Base-by-base conservation (phyloP, 2,329 filamentous ascomycete species). In the Arthrobotrys sinensis region DNA sequence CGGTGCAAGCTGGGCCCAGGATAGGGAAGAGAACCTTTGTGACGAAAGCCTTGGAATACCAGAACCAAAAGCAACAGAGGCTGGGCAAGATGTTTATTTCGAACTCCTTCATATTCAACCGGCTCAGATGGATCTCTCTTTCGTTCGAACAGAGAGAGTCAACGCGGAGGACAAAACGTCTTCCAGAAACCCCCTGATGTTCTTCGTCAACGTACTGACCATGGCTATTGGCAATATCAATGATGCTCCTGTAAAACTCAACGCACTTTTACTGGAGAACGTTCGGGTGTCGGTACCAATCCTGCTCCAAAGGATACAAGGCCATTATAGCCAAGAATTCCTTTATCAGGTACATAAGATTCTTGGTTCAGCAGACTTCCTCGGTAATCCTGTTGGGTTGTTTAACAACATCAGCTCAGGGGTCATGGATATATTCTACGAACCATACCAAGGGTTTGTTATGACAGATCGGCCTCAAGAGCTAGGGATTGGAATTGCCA, bases 221-320 rank as follows among this genome's bases (percentile, higher is more conserved):
- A 99, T 99, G 96, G 97, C 96, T 12, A 96, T 99, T 82, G 96
- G 96, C 80, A 99, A 99, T 82, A 93, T 99, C 86, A 99, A 99
- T 82, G 96, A 99, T 85, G 96, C 96, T 5, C 96, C 96, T 0
- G 91, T 99, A 66, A 91, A 93, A 57, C 90, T 99, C 83, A 99
- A 98, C 80, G 93, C 96, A 0, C 87, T 99, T 24, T 92, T 99
- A 86, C 86, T 99, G 24, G 96, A 99, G 84, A 99, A 99, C 82
- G 94, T 96, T 52, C 90, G 96, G 32, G 92, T 99, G 4, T 97
- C 96, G 0, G 91, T 94, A 6, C 90, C 91, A 4, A 90, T 97
- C 0, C 87, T 99, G 52, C 88, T 94, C 21, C 91, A 92, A 83
- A 97, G 94, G 83, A 90, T 99, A 68, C 92, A 93, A 60, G 96